A percentile compares a stretch with the other conserved stretches of the same genome.
Conservation (phyloP, 345 rosid species). For the Brassica nigra region DNA sequence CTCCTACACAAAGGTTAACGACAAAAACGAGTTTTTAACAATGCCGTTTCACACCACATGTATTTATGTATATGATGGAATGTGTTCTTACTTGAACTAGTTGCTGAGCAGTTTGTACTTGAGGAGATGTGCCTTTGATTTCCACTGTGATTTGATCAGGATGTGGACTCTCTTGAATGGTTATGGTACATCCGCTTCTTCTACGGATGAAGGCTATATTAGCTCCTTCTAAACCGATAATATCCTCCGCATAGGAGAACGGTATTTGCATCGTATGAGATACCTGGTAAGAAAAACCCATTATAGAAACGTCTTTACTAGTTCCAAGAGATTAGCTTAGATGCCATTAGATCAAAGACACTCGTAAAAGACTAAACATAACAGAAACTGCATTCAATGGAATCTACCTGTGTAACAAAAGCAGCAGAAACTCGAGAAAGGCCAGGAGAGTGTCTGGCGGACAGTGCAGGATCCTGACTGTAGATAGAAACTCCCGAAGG, state of each 20-base stretch:
- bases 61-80: background rate
- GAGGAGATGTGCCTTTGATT: slow-evolving; percentile 73
- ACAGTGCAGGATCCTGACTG: slow-evolving; percentile 58
- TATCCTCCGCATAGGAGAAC: slow-evolving; percentile 76
- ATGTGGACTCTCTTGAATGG: slow-evolving; percentile 67
- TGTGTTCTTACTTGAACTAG: slow-evolving; percentile 63
- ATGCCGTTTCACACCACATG: background rate
- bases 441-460: slow-evolving; percentile 53
- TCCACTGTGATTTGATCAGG: slow-evolving; percentile 80
- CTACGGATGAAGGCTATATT: slow-evolving; percentile 75
- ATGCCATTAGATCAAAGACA: background rate
- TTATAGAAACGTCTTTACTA: background rate
- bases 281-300: slow-evolving; percentile 44
- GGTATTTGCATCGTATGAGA: slow-evolving; percentile 87
- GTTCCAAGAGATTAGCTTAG: background rate
- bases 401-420: slow-evolving; percentile 56
- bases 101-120: slow-evolving; percentile 76
- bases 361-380: background rate
- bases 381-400: background rate
- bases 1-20: slow-evolving; percentile 16
- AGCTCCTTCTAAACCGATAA: slow-evolving; percentile 74
- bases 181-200: slow-evolving; percentile 71
- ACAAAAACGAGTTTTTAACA: background rate
- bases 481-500: slow-evolving; percentile 58
- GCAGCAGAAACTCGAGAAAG: slow-evolving; percentile 57